Conservation (phyloP, 1,139 yeast genomes). For the Zygosaccharomyces pseudobailii region DNA sequence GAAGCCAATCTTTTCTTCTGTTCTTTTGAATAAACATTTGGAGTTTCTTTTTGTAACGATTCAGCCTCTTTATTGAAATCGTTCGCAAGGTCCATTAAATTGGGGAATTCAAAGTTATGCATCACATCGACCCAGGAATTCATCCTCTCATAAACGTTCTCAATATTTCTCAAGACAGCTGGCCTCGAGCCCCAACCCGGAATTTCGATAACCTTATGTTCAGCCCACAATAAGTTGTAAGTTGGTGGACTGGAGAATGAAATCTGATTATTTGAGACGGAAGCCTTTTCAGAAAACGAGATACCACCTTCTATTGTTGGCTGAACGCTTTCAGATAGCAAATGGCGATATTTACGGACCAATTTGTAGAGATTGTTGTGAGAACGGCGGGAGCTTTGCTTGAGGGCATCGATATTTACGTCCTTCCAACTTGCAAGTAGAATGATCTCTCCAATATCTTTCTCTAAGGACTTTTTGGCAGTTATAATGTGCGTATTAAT, state of each 20-base stretch:
- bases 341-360: conserved; percentile 72
- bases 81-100: conserved; percentile 47
- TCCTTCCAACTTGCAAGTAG: conserved; percentile 96
- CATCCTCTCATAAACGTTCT: conserved; percentile 54
- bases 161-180: conserved; percentile 46
- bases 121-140: conserved; percentile 42
- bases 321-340: conserved; percentile 52
- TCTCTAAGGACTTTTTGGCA: conserved; percentile 48
- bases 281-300: conserved; percentile 23
- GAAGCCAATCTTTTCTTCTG: conserved; percentile 69
- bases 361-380: conserved; percentile 80
- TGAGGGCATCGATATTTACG: conserved; percentile 86
- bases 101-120: conserved; percentile 33
- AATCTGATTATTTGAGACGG: background rate
- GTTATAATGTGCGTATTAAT: conserved; percentile 44
- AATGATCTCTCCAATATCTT: conserved; percentile 65
- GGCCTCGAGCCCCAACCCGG: conserved; percentile 55
- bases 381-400: conserved; percentile 87
- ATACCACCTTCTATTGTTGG: conserved; percentile 62
- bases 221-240: conserved; percentile 9
- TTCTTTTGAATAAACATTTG: conserved; percentile 62
- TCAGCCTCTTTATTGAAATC: conserved; percentile 56
- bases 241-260: conserved; percentile 9
- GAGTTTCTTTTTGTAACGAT: conserved; percentile 69
- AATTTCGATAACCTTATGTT: conserved; percentile 26